These are phyloP conservation scores for Clonostachys chloroleuca DNA, from an alignment of 2,329 filamentous ascomycete genomes.

Conservation along the genomic window DNA sequence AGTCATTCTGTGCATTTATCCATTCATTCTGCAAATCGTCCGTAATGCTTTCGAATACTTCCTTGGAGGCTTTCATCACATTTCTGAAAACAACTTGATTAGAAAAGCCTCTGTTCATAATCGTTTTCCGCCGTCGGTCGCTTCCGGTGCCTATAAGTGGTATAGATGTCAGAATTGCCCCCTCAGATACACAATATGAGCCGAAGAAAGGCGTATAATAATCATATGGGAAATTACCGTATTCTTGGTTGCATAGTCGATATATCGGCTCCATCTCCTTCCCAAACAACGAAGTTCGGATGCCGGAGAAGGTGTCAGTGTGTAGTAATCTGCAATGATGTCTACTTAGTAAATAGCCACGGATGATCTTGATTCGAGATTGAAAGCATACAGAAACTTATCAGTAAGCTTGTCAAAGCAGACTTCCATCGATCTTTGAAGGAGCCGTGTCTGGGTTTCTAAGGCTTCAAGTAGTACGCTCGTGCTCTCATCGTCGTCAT, in stretches of 20 bases:
- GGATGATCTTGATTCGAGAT: not conserved
- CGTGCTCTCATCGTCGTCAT: too few species aligned
- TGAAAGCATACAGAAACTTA: not conserved
- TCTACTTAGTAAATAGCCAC: not conserved
- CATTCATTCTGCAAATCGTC: too few species aligned
- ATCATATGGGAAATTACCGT: conserved; percentile 14
- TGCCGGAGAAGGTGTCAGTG: conserved; percentile 23
- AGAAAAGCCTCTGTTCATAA: conserved; percentile 1
- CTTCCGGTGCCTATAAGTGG: not conserved
- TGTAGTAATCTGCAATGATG: conserved; percentile 19
- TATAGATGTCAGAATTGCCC: not conserved
- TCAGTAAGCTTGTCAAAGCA: conserved; percentile 13
- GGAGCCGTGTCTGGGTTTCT: conserved; percentile 6
- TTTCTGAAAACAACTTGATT: not conserved
- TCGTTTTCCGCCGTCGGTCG: conserved; percentile 1
- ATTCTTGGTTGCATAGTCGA: conserved; percentile 16
- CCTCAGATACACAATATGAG: not conserved
- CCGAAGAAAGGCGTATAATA: not conserved
- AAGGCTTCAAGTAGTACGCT: too few species aligned
- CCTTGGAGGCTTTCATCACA: not conserved
- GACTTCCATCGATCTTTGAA: conserved; percentile 18
- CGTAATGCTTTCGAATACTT: too few species aligned
- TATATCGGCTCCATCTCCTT: conserved; percentile 28
- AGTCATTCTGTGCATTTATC: not conserved
- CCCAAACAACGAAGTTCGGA: conserved; percentile 30